phyloP scores from a whole-genome alignment of 176 grass and related monocot genomes.

The Carex pumila region DNA sequence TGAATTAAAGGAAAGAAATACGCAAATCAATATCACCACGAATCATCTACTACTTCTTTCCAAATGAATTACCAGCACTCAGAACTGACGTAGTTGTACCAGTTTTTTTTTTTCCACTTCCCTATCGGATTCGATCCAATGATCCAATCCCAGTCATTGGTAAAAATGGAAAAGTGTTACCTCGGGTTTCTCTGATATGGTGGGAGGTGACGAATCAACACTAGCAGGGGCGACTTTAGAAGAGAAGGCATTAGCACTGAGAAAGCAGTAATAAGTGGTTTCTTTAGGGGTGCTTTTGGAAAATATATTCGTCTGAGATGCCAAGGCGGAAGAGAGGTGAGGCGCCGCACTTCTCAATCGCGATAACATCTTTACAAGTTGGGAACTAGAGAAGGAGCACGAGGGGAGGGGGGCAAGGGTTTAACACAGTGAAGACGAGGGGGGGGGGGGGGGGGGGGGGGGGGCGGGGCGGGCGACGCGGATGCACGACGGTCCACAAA shows the following conservation, averaged over 20 bases:
- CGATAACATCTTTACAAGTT: constrained; percentile 22
- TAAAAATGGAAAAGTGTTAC: constrained; percentile 11
- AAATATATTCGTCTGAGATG: constrained; percentile 5
- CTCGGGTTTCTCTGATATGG: constrained; percentile 30
- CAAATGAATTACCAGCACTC: not conserved
- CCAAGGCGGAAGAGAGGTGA: constrained; percentile 25
- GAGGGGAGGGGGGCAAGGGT: not conserved
- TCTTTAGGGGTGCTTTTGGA: constrained; percentile 22
- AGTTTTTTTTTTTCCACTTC: not conserved
- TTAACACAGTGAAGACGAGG: not conserved
- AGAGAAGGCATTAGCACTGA: constrained; percentile 20
- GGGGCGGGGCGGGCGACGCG: constrained; percentile 1
- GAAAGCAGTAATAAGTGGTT: constrained; percentile 5
- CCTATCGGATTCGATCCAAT: not conserved
- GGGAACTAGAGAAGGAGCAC: not conserved
- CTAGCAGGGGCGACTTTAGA: constrained; percentile 37
- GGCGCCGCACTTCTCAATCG: constrained; percentile 39
- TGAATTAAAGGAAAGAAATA: not conserved
- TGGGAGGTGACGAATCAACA: constrained; percentile 15
- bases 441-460: not conserved
- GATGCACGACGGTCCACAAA: constrained; percentile 14
- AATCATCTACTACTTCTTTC: not conserved
- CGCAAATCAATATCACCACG: not conserved
- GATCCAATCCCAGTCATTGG: not conserved
- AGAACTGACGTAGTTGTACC: not conserved